phyloP scores from a whole-genome alignment of 495 filamentous ascomycete genomes.

The Lasiosphaeriaceae sp. region DNA sequence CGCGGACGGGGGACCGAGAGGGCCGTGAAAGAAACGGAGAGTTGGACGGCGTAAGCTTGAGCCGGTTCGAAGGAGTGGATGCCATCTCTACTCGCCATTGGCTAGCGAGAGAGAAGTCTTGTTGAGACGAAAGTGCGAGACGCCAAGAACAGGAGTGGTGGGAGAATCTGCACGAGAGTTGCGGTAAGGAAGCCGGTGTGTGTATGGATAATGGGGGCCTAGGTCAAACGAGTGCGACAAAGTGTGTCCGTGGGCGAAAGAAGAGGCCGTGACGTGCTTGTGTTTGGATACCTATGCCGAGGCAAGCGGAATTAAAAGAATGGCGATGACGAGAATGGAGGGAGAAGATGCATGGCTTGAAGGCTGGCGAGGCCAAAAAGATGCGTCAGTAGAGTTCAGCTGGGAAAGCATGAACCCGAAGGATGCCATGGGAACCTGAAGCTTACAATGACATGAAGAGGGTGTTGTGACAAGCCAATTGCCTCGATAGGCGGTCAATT shows the following conservation, averaged over 20 bases:
- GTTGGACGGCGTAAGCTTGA: slow-evolving; percentile 78
- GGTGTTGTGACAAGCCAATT: slow-evolving; percentile 27
- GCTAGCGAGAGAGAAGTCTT: slow-evolving; percentile 13
- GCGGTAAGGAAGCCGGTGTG: background rate
- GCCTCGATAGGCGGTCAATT: slow-evolving; percentile 17
- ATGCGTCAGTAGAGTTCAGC: background rate
- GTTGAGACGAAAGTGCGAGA: slow-evolving; percentile 4
- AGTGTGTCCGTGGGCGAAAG: background rate
- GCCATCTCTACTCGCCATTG: slow-evolving; percentile 55
- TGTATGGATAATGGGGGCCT: background rate
- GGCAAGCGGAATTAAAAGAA: slow-evolving; percentile 1
- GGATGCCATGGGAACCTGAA: background rate
- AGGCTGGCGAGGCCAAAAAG: background rate
- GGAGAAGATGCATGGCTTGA: background rate
- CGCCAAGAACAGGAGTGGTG: slow-evolving; percentile 9
- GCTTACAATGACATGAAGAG: slow-evolving; percentile 32
- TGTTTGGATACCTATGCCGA: slow-evolving; percentile 5
- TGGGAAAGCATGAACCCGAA: background rate
- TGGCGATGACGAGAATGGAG: background rate
- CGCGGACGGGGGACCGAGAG: slow-evolving; percentile 55
- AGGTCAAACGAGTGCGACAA: slow-evolving; percentile 6
- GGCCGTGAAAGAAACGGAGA: slow-evolving; percentile 64
- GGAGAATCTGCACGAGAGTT: slow-evolving; percentile 10
- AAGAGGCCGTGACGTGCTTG: background rate
- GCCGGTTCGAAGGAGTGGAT: slow-evolving; percentile 55